Evolutionary conservation across 129 eudicot genomes (phyloP).

Genomic region (Apium graveolens): DNA sequence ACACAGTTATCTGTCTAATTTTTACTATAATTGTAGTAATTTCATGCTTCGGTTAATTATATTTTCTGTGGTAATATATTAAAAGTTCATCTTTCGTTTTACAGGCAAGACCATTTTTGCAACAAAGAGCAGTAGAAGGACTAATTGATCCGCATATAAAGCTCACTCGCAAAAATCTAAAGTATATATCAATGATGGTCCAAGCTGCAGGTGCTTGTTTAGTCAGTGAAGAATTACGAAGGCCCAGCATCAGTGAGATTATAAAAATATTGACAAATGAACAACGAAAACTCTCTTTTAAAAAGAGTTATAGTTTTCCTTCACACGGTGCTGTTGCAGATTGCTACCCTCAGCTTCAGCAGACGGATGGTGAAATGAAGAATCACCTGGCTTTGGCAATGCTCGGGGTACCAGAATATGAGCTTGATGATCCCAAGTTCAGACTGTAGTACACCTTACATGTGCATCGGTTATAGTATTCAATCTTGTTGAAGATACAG

Average conservation of each 20-base stretch:
- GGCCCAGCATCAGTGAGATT: conserved; percentile 58
- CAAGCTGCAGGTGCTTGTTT: conserved; percentile 81
- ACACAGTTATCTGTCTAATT: not conserved
- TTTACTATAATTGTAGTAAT: not conserved
- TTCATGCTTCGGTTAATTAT: not conserved
- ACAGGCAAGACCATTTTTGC: conserved; percentile 86
- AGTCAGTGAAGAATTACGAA: conserved; percentile 65
- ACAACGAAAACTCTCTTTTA: conserved; percentile 20
- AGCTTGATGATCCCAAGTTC: conserved; percentile 62
- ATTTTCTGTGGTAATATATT: not conserved
- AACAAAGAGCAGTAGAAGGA: conserved; percentile 52
- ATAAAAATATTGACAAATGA: conserved; percentile 47
- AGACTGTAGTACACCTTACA: conserved; percentile 7
- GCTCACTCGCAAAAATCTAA: conserved; percentile 40
- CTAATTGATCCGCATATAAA: conserved; percentile 65
- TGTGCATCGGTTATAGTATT: not conserved
- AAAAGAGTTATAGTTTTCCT: conserved; percentile 25
- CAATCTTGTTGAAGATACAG: not conserved
- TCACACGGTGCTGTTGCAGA: conserved; percentile 31
- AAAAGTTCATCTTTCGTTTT: not conserved
- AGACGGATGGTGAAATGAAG: conserved; percentile 60
- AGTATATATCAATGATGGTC: conserved; percentile 57
- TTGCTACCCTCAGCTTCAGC: conserved; percentile 37
- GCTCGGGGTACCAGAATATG: conserved; percentile 79
- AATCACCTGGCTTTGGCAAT: conserved; percentile 87